Conservation (phyloP, 192 early-diverging fungal genomes). For the Backusella liffmaniae region DNA sequence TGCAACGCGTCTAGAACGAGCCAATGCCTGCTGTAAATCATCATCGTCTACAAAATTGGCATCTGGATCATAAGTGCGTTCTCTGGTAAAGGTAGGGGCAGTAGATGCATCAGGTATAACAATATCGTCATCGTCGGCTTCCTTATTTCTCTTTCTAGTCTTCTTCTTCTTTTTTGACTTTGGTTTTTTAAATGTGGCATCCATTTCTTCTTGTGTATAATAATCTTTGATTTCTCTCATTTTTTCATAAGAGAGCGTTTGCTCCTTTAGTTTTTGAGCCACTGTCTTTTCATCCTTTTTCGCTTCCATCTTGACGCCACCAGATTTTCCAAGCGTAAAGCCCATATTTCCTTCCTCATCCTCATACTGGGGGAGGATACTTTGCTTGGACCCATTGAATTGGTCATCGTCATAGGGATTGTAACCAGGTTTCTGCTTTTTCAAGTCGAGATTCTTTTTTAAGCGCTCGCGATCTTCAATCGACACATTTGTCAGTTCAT, state of each 20-base stretch:
- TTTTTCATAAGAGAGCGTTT: conserved; percentile 54
- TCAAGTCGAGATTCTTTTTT: conserved; percentile 74
- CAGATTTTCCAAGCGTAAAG: conserved; percentile 57
- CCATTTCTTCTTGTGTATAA: conserved; percentile 86
- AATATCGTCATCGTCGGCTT: conserved; percentile 43
- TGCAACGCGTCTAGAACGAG: conserved; percentile 64
- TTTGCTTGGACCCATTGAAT: conserved; percentile 53
- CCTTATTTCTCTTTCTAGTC: conserved; percentile 41
- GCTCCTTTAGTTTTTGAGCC: conserved; percentile 45
- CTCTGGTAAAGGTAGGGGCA: neutral
- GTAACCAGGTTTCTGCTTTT: conserved; percentile 64
- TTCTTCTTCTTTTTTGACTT: conserved; percentile 71
- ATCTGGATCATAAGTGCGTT: conserved; percentile 35
- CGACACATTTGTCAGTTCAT: conserved; percentile 71
- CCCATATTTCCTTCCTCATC: conserved; percentile 65
- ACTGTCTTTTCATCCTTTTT: conserved; percentile 28
- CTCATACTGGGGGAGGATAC: conserved; percentile 75
- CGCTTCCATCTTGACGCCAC: conserved; percentile 25
- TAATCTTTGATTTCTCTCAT: conserved; percentile 79
- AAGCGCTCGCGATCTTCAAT: conserved; percentile 67
- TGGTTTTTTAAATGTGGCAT: conserved; percentile 74
- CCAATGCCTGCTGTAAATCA: conserved; percentile 85
- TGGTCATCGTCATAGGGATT: conserved; percentile 78
- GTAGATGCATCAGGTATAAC: neutral
- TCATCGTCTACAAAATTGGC: conserved; percentile 93